phyloP scores from a whole-genome alignment of 225 moss, liverwort and hornwort genomes.

The Pseudisothecium myosuroides region DNA sequence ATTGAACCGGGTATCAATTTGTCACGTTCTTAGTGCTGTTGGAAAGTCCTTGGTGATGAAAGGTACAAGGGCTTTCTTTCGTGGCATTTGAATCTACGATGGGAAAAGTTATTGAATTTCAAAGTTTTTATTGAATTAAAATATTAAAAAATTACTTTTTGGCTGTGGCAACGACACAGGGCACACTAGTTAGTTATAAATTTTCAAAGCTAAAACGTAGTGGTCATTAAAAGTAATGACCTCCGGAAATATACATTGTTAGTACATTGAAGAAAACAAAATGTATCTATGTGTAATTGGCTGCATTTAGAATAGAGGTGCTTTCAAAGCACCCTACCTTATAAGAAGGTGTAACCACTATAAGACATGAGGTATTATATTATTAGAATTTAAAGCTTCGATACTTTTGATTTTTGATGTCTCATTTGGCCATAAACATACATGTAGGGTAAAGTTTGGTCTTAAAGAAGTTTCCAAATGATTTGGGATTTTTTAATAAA shows the following conservation, averaged over 20 bases:
- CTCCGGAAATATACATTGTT: fast-evolving
- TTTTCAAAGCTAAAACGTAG: fast-evolving
- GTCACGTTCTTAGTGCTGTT: too few relatives aligned
- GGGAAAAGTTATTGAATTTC: too few relatives aligned
- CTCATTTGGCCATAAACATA: not conserved
- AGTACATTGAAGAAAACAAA: not conserved
- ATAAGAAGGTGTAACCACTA: not conserved
- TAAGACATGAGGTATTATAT: fast-evolving
- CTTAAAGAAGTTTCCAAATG: fast-evolving
- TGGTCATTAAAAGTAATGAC: fast-evolving
- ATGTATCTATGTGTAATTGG: too few relatives aligned
- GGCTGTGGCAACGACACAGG: too few relatives aligned
- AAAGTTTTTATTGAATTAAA: too few relatives aligned
- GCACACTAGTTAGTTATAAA: too few relatives aligned
- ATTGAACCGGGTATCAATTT: too few relatives aligned
- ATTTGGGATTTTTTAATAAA: not conserved
- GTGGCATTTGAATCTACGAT: too few relatives aligned
- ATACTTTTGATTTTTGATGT: not conserved
- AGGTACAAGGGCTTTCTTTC: too few relatives aligned
- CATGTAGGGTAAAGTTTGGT: fast-evolving
- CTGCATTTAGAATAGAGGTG: fast-evolving
- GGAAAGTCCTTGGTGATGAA: too few relatives aligned
- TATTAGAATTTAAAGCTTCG: not conserved
- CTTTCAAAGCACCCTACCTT: not conserved
- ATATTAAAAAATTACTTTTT: too few relatives aligned